These are phyloP conservation scores for Epichloe bromicola DNA, from an alignment of 2,329 filamentous ascomycete species.

Conservation along the genomic window DNA sequence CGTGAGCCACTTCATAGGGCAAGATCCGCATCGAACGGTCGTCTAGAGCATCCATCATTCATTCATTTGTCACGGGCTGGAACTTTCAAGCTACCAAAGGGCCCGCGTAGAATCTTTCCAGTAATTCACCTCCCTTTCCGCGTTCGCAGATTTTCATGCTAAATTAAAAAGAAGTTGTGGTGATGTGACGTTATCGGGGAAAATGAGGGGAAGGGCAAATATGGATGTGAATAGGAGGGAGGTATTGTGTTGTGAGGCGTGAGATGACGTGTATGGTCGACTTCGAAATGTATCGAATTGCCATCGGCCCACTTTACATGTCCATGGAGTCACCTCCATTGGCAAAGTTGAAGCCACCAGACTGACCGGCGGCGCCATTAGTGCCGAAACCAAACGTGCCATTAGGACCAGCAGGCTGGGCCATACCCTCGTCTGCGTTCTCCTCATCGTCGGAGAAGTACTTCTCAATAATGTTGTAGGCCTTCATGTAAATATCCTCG, in stretches of 20 bases:
- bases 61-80: constrained; percentile 34
- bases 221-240: constrained; percentile 5
- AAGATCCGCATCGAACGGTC: constrained; percentile 7
- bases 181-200: constrained; percentile 20
- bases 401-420: constrained; percentile 54
- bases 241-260: constrained; percentile 1
- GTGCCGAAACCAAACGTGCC: constrained; percentile 71
- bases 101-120: constrained; percentile 23
- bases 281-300: neutral
- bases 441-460: constrained; percentile 99
- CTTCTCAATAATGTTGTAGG: constrained; percentile 99
- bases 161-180: constrained; percentile 15
- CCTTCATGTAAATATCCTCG: constrained; percentile 99
- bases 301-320: constrained; percentile 34
- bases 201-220: constrained; percentile 9
- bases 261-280: neutral
- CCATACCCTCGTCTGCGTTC: constrained; percentile 69
- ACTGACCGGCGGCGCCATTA: constrained; percentile 41
- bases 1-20: constrained; percentile 8
- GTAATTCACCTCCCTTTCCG: constrained; percentile 13
- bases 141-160: constrained; percentile 22
- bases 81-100: constrained; percentile 54
- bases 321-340: constrained; percentile 54
- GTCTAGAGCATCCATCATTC: constrained; percentile 9
- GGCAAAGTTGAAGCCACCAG: constrained; percentile 89